Evolutionary conservation across 495 filamentous ascomycete species (phyloP).

Genomic region (Rhypophila decipiens): DNA sequence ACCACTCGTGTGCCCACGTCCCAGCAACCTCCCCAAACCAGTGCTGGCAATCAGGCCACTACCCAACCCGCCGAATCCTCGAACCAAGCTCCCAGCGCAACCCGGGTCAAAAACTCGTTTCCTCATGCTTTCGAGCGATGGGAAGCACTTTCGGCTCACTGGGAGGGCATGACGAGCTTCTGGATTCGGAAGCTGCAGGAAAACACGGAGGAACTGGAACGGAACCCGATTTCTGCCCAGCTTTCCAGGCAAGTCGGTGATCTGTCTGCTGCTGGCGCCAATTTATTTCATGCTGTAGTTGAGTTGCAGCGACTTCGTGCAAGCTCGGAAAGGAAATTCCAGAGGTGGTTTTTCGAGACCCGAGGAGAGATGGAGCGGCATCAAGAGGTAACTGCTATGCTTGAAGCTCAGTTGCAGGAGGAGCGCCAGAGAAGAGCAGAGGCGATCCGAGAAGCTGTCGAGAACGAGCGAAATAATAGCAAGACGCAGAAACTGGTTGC

Average conservation of each 20-base stretch:
- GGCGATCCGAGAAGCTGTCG: constrained; percentile 54
- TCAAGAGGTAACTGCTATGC: constrained; percentile 75
- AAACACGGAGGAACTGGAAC: constrained; percentile 75
- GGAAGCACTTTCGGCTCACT: constrained; percentile 94
- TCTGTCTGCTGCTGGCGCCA: constrained; percentile 90
- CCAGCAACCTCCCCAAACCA: constrained; percentile 13
- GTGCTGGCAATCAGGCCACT: constrained; percentile 9
- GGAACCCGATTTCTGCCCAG: constrained; percentile 77
- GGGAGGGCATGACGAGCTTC: constrained; percentile 95
- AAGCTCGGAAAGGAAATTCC: constrained; percentile 94
- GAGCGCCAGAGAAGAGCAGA: constrained; percentile 67
- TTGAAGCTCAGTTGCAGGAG: constrained; percentile 63
- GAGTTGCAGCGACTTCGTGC: constrained; percentile 94
- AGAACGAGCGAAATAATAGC: constrained; percentile 57
- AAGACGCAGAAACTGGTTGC: constrained; percentile 67
- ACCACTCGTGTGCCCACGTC: constrained; percentile 18
- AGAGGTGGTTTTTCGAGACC: constrained; percentile 97
- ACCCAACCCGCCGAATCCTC: constrained; percentile 29
- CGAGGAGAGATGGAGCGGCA: constrained; percentile 78
- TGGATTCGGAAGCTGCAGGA: constrained; percentile 92
- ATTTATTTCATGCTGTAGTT: constrained; percentile 95
- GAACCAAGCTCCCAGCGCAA: constrained; percentile 15
- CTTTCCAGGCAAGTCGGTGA: constrained; percentile 92
- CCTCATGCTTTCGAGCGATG: constrained; percentile 97
- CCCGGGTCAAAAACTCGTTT: constrained; percentile 53